A percentile compares a stretch with the other conserved stretches of the same genome.
Evolutionary conservation across 805 yeast genomes (phyloP).

Genomic region (Lipomyces orientalis): DNA sequence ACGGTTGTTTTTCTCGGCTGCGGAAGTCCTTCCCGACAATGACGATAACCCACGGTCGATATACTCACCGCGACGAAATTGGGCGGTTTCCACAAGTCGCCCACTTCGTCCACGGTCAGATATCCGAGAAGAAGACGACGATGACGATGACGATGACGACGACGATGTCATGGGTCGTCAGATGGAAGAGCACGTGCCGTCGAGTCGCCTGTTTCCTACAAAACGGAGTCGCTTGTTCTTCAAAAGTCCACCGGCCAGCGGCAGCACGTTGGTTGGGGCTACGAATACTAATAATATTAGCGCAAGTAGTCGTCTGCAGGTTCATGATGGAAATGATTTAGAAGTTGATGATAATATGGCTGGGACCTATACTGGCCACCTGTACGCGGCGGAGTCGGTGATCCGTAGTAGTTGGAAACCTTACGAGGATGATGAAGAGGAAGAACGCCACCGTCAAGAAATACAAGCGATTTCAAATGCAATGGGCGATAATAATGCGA

Average conservation of each 20-base stretch:
- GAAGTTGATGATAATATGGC: slow-evolving; percentile 26
- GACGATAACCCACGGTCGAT: slow-evolving; percentile 27
- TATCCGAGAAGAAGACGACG: slow-evolving; percentile 22
- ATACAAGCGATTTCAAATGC: neutral
- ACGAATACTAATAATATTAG: slow-evolving; percentile 17
- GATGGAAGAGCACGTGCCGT: slow-evolving; percentile 14
- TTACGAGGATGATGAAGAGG: slow-evolving; percentile 26
- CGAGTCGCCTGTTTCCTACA: slow-evolving; percentile 8
- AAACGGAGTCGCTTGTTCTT: slow-evolving; percentile 23
- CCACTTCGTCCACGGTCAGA: slow-evolving; percentile 9
- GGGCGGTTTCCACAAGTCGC: slow-evolving; percentile 13
- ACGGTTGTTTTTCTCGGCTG: slow-evolving; percentile 31
- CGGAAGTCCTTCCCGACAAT: slow-evolving; percentile 22
- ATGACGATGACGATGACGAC: slow-evolving; percentile 32
- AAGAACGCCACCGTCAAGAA: neutral
- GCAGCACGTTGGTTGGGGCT: slow-evolving; percentile 17
- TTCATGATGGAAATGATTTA: slow-evolving; percentile 10
- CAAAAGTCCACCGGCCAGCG: slow-evolving; percentile 7
- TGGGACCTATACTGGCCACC: slow-evolving; percentile 33
- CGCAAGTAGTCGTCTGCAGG: slow-evolving; percentile 18
- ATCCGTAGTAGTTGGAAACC: slow-evolving; percentile 34
- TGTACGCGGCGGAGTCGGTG: slow-evolving; percentile 35
- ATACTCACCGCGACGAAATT: slow-evolving; percentile 28
- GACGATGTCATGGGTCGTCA: slow-evolving; percentile 15
- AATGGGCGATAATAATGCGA: slow-evolving; percentile 4